Conservation (phyloP, 2,329 filamentous ascomycete species). For the Epichloe typhina region DNA sequence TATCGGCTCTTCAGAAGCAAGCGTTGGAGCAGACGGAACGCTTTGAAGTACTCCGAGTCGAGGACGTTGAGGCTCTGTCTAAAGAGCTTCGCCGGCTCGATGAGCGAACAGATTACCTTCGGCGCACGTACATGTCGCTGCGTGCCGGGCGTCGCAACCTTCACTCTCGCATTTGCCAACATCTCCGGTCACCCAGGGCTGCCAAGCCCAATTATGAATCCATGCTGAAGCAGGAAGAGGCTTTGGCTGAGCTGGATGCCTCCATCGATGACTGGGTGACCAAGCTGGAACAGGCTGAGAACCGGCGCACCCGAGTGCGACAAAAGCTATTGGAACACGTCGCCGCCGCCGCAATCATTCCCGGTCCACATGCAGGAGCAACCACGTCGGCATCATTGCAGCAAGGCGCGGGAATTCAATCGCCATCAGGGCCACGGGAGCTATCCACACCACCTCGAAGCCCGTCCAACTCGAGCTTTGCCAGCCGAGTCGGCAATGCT, state of each 20-base stretch:
- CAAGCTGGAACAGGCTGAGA: constrained; percentile 72
- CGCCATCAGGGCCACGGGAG: constrained; percentile 23
- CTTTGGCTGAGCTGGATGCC: constrained; percentile 59
- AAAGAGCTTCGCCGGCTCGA: constrained; percentile 66
- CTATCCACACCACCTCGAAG: constrained; percentile 34
- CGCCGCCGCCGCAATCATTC: constrained; percentile 51
- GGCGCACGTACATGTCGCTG: constrained; percentile 62
- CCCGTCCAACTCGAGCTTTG: constrained; percentile 6
- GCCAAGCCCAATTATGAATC: constrained; percentile 62
- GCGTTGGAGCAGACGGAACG: constrained; percentile 47
- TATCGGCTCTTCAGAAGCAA: constrained; percentile 41
- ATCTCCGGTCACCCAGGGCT: constrained; percentile 58
- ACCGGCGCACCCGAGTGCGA: constrained; percentile 58
- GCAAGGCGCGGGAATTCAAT: constrained; percentile 26
- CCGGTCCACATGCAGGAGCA: constrained; percentile 9
- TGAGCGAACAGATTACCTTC: constrained; percentile 64
- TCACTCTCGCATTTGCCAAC: constrained; percentile 64
- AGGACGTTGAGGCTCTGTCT: constrained; percentile 53
- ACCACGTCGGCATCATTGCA: constrained; percentile 27
- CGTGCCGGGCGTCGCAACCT: constrained; percentile 64
- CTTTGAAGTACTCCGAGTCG: constrained; percentile 48
- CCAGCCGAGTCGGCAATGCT: constrained; percentile 21
- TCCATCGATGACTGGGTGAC: constrained; percentile 71
- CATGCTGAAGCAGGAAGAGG: constrained; percentile 69
- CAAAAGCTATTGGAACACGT: constrained; percentile 76